Evolutionary conservation across 768 basidiomycete species (phyloP).

Genomic region (Termitomyces sp.): DNA sequence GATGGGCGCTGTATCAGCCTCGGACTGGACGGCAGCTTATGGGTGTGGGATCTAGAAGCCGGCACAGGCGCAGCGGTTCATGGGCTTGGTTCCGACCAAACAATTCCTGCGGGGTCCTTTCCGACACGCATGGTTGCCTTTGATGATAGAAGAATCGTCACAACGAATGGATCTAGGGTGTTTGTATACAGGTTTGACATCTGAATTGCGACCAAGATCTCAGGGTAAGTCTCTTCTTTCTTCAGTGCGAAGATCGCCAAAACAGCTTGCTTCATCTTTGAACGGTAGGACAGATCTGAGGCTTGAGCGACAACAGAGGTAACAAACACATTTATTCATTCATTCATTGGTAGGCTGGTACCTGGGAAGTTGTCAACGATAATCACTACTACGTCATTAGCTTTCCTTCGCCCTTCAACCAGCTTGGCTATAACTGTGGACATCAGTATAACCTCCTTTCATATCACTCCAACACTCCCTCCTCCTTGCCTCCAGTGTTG

Average conservation of each 20-base stretch:
- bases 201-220: slow-evolving; percentile 20
- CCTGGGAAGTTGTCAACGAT: not conserved
- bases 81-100: slow-evolving; percentile 16
- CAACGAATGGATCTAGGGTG: slow-evolving; percentile 36
- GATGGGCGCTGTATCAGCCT: slow-evolving; percentile 83
- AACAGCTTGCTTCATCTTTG: no score
- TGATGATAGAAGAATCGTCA: slow-evolving; percentile 74
- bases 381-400: not conserved
- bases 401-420: not conserved
- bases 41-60: slow-evolving; percentile 85
- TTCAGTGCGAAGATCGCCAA: no score
- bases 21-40: slow-evolving; percentile 67
- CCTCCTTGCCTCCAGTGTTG: slow-evolving; percentile 33
- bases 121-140: slow-evolving; percentile 53
- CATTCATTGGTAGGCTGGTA: not conserved
- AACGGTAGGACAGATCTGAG: no score
- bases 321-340: no score
- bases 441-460: slow-evolving; percentile 33
- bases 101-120: not conserved
- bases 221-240: not conserved
- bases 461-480: slow-evolving; percentile 38
- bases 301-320: no score
- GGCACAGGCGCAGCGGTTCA: slow-evolving; percentile 44
- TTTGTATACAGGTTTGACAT: slow-evolving; percentile 58
- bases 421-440: slow-evolving; percentile 37